phyloP scores from a whole-genome alignment of 2,329 filamentous ascomycete species.

The Cladosporium colombiae region DNA sequence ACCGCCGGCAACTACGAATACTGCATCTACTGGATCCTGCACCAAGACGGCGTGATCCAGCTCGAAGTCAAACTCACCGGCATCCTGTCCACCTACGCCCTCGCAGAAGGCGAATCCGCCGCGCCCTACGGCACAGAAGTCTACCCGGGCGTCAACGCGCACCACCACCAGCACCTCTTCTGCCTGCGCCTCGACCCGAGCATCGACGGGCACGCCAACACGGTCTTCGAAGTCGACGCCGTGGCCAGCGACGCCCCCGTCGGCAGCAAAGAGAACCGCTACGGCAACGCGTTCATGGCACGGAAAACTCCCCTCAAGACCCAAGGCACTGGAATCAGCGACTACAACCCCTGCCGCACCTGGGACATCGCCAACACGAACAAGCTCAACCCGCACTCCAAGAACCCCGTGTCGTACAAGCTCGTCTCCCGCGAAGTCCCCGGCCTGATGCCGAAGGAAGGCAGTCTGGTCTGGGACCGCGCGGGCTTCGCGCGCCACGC shows the following conservation, averaged over 20 bases:
- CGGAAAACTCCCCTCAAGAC: constrained; percentile 41
- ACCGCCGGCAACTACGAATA: constrained; percentile 94
- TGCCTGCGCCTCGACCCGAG: constrained; percentile 82
- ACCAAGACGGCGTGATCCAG: constrained; percentile 79
- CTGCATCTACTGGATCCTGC: constrained; percentile 79
- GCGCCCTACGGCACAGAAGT: constrained; percentile 86
- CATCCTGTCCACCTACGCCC: constrained; percentile 83
- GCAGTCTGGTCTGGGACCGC: constrained; percentile 78
- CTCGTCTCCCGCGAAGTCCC: constrained; percentile 67
- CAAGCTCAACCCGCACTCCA: constrained; percentile 78
- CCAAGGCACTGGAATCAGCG: constrained; percentile 44
- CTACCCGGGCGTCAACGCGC: constrained; percentile 82
- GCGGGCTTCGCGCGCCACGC: constrained; percentile 80
- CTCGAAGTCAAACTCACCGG: constrained; percentile 84
- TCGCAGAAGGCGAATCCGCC: constrained; percentile 75
- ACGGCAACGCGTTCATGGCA: constrained; percentile 61
- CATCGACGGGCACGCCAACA: constrained; percentile 79
- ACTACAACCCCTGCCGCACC: constrained; percentile 43
- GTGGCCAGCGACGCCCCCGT: constrained; percentile 46
- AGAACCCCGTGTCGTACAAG: constrained; percentile 81
- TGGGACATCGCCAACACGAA: constrained; percentile 73
- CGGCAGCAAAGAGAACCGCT: constrained; percentile 56
- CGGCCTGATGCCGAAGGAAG: constrained; percentile 70
- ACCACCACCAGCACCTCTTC: constrained; percentile 92
- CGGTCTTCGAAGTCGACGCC: constrained; percentile 58